Percentiles rank a stretch among this genome's conserved stretches.
Conservation (phyloP, 257 asterid genomes). For the Nicotiana tabacum region DNA sequence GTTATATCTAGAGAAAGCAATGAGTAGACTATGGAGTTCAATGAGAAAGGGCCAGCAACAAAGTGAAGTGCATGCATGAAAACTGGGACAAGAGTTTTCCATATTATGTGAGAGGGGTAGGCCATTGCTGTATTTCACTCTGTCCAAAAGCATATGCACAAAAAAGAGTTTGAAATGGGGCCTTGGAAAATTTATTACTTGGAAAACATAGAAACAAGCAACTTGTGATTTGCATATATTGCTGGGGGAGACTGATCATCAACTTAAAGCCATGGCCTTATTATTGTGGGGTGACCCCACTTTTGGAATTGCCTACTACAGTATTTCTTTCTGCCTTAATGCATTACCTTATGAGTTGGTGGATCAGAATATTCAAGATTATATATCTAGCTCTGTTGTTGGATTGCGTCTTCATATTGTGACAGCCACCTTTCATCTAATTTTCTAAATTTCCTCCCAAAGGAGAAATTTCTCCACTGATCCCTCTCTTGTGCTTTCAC, state of each 20-base stretch:
- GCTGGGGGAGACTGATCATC: not conserved
- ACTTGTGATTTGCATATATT: slow-evolving; percentile 11
- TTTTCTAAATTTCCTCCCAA: not conserved
- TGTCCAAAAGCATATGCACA: slow-evolving; percentile 14
- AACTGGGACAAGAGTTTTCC: slow-evolving; percentile 11
- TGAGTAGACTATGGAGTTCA: not conserved
- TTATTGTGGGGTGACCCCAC: slow-evolving; percentile 16
- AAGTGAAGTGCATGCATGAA: slow-evolving; percentile 11
- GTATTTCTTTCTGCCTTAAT: not conserved
- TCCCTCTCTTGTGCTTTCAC: not conserved
- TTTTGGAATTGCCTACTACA: not conserved
- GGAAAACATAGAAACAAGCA: not conserved
- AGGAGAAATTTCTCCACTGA: not conserved
- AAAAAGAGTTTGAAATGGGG: slow-evolving; percentile 6
- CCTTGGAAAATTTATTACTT: not conserved
- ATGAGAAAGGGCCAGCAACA: not conserved
- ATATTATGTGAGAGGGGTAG: not conserved
- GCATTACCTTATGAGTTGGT: slow-evolving; percentile 8
- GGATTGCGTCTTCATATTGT: not conserved
- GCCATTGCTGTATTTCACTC: slow-evolving; percentile 12
- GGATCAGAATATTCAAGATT: slow-evolving; percentile 9
- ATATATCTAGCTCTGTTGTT: slow-evolving; percentile 2
- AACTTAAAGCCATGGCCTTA: slow-evolving; percentile 16
- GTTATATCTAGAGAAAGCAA: not conserved
- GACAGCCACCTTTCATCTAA: slow-evolving; percentile 6